Percentiles rank a stretch among this genome's conserved stretches.
Evolutionary conservation across 179 eudicot species (phyloP).

Genomic region (Spergularia azorica): DNA sequence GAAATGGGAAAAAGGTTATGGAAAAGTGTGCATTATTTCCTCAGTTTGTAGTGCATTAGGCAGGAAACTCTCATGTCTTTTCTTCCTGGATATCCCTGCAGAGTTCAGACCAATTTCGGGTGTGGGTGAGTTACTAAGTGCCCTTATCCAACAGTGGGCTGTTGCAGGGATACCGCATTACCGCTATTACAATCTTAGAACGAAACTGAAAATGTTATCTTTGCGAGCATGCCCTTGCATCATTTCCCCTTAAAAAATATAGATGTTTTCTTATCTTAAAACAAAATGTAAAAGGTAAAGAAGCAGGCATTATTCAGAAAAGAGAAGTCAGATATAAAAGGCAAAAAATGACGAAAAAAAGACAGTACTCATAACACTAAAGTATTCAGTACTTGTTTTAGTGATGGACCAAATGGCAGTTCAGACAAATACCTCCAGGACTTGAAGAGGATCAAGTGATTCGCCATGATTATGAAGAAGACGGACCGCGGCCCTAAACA

Average conservation of each 20-base stretch:
- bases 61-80: neutral
- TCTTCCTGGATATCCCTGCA: neutral
- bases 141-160: constrained; percentile 21
- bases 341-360: neutral
- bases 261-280: neutral
- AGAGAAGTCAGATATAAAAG: neutral
- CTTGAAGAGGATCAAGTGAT: constrained; percentile 91
- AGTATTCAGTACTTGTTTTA: neutral
- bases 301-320: neutral
- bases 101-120: neutral
- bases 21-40: neutral
- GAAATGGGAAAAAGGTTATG: neutral
- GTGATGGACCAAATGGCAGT: constrained; percentile 1
- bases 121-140: neutral
- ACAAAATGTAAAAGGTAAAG: neutral
- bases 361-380: neutral
- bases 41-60: neutral
- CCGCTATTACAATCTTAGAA: constrained; percentile 19
- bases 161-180: constrained; percentile 40
- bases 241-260: neutral
- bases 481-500: constrained; percentile 95
- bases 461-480: constrained; percentile 97
- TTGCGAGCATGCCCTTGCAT: neutral
- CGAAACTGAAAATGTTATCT: neutral
- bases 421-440: constrained; percentile 66